Evolutionary conservation across 371 early-diverging fungal species (phyloP).

Genomic region (Fennellomyces sp.): DNA sequence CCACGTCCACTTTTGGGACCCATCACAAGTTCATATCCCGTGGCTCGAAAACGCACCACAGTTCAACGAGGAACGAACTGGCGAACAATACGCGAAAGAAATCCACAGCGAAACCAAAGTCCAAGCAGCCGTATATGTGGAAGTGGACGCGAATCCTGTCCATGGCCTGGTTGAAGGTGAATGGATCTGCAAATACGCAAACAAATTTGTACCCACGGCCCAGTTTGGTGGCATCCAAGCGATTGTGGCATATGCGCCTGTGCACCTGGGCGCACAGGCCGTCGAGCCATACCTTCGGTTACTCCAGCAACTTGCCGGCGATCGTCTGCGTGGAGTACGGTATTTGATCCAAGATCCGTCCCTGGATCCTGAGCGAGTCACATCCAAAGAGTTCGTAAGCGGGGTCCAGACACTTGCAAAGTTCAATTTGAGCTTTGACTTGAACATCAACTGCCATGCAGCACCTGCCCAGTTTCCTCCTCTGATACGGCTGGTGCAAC

Average conservation of each 20-base stretch:
- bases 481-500: conserved; percentile 28
- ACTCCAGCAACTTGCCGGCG: conserved; percentile 22
- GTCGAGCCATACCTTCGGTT: conserved; percentile 29
- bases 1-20: conserved; percentile 52
- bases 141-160: conserved; percentile 29
- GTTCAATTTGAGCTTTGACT: conserved; percentile 38
- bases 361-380: conserved; percentile 28
- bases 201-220: conserved; percentile 9
- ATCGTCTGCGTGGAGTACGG: conserved; percentile 35
- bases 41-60: conserved; percentile 23
- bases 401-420: conserved; percentile 33
- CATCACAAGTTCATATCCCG: conserved; percentile 32
- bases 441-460: conserved; percentile 36
- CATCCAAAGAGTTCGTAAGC: conserved; percentile 23
- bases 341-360: conserved; percentile 39
- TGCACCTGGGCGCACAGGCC: conserved; percentile 35
- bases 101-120: conserved; percentile 5
- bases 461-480: conserved; percentile 47
- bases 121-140: conserved; percentile 19
- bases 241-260: conserved; percentile 49
- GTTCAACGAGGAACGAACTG: conserved; percentile 26
- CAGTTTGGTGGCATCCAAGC: conserved; percentile 42
- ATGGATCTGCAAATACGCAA: conserved; percentile 38
- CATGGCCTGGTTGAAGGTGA: conserved; percentile 45
- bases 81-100: conserved; percentile 7